phyloP scores from a whole-genome alignment of 2,329 filamentous ascomycete genomes.

The Mycogone perniciosa region DNA sequence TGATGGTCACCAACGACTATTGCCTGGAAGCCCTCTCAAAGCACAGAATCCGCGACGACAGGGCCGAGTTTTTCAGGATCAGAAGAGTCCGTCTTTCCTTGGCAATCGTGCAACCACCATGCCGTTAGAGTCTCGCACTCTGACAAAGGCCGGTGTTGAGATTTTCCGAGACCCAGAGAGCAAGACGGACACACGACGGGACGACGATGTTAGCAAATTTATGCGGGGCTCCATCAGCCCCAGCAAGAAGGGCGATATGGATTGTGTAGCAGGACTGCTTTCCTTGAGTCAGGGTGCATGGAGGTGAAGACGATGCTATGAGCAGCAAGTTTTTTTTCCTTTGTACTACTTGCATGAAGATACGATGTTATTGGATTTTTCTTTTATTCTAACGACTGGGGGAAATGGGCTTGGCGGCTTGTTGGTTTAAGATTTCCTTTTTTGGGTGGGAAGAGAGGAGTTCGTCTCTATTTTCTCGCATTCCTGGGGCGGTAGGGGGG shows the following conservation, averaged over 20 bases:
- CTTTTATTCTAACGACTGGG: neutral
- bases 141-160: slow-evolving; percentile 31
- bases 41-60: slow-evolving; percentile 34
- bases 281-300: slow-evolving; percentile 91
- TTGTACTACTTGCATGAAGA: slow-evolving; percentile 2
- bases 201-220: slow-evolving; percentile 64
- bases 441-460: neutral
- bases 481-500: neutral
- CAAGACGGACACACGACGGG: slow-evolving; percentile 16
- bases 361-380: neutral
- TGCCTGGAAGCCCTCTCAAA: slow-evolving; percentile 29
- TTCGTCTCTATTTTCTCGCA: neutral
- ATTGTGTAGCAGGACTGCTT: slow-evolving; percentile 82
- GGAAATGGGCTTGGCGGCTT: neutral
- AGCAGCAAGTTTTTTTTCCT: neutral
- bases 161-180: slow-evolving; percentile 47
- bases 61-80: slow-evolving; percentile 36
- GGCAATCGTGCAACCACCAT: slow-evolving; percentile 36
- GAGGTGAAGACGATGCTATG: slow-evolving; percentile 41
- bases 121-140: slow-evolving; percentile 29
- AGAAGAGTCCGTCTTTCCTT: slow-evolving; percentile 28
- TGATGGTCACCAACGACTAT: slow-evolving; percentile 26
- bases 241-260: slow-evolving; percentile 73
- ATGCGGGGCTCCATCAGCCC: slow-evolving; percentile 62
- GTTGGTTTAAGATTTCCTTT: neutral